These are phyloP conservation scores for Saccharomycopsis crataegensis DNA, from an alignment of 1,139 yeast species.

Conservation along the genomic window DNA sequence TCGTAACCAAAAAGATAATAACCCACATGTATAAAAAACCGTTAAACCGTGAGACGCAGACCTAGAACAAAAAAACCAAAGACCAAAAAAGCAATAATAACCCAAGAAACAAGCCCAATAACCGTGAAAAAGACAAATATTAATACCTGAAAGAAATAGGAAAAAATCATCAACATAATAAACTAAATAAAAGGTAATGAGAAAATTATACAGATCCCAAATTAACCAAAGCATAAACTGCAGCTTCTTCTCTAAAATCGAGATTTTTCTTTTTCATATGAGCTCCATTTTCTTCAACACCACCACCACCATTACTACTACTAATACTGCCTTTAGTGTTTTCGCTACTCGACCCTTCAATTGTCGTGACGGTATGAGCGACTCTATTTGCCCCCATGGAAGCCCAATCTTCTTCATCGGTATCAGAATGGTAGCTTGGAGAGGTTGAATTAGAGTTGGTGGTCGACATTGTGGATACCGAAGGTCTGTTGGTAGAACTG, in stretches of 20 bases:
- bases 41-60: background rate
- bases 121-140: background rate
- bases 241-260: conserved; percentile 38
- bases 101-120: background rate
- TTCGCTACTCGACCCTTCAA: conserved; percentile 22
- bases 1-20: background rate
- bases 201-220: conserved; percentile 27
- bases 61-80: background rate
- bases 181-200: background rate
- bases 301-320: conserved; percentile 17
- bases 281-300: conserved; percentile 13
- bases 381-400: conserved; percentile 56
- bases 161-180: background rate
- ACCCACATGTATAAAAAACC: background rate
- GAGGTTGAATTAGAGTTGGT: conserved; percentile 3
- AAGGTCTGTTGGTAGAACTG: no score
- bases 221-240: conserved; percentile 58
- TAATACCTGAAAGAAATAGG: background rate
- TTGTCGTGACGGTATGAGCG: conserved; percentile 38
- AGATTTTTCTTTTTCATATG: conserved; percentile 24
- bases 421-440: conserved; percentile 35
- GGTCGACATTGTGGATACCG: no score
- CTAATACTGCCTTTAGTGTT: conserved; percentile 11
- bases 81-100: background rate
- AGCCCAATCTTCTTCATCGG: conserved; percentile 96